These are phyloP conservation scores for Cerrena zonata DNA, from an alignment of 1,284 basidiomycete species.

Conservation along the genomic window DNA sequence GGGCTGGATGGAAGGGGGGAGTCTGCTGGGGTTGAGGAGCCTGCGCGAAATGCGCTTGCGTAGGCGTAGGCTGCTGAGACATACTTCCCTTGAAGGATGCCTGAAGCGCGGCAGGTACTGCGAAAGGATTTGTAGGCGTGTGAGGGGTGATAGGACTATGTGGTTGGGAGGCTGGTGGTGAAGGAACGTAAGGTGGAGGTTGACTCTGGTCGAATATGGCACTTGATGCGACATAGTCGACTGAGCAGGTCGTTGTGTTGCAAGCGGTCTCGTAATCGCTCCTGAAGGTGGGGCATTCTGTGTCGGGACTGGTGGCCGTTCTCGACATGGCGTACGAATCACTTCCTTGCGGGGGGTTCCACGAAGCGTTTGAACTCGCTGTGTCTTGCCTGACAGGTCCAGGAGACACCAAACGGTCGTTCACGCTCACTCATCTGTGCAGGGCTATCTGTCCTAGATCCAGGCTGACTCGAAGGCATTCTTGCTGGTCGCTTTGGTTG, in stretches of 20 bases:
- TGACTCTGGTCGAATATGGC: neutral
- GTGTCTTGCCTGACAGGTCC: neutral
- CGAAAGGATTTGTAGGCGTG: neutral
- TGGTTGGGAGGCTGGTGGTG: neutral
- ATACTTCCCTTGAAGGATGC: too few species aligned
- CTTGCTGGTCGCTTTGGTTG: constrained; percentile 29
- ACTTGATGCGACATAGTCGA: neutral
- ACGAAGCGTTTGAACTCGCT: neutral
- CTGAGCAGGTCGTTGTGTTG: neutral
- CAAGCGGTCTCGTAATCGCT: neutral
- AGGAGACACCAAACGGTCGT: neutral
- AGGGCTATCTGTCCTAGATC: neutral
- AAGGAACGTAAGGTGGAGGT: neutral
- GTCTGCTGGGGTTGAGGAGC: neutral
- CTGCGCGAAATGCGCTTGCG: neutral
- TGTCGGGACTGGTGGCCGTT: neutral
- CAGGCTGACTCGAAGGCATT: neutral
- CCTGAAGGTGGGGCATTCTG: neutral
- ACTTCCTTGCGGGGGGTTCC: neutral
- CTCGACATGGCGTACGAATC: neutral
- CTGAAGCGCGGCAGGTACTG: neutral
- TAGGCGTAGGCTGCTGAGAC: neutral
- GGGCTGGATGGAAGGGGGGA: too few species aligned
- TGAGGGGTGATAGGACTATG: neutral
- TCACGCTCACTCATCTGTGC: neutral